Conservation (phyloP, 306 rosid genomes). For the Mimosa bimucronata region DNA sequence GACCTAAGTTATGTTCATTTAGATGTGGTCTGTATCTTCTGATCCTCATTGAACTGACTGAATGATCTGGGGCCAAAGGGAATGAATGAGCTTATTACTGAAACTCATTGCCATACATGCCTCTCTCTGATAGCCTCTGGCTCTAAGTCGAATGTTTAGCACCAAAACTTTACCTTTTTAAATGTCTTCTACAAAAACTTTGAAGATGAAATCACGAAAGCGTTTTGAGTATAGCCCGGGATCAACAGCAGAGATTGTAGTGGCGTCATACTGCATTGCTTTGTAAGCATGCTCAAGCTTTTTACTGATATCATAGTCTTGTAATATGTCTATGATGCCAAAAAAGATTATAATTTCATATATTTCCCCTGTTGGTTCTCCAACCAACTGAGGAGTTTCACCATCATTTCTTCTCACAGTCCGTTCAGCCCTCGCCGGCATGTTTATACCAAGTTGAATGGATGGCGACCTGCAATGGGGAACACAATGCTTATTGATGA, state of each 20-base stretch:
- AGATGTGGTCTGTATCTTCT: conserved; percentile 3
- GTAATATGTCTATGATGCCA: conserved; percentile 91
- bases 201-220: conserved; percentile 93
- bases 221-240: conserved; percentile 92
- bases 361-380: conserved; percentile 86
- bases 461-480: conserved; percentile 58
- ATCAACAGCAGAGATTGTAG: conserved; percentile 95
- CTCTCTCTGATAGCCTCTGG: conserved; percentile 41
- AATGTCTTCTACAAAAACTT: conserved; percentile 86
- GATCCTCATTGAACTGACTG: conserved; percentile 9
- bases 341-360: conserved; percentile 79
- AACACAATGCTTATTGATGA: conserved; percentile 3
- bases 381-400: conserved; percentile 83
- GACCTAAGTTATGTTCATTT: neutral
- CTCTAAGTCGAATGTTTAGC: conserved; percentile 45
- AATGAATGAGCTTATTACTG: conserved; percentile 35
- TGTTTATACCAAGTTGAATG: conserved; percentile 74
- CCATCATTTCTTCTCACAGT: conserved; percentile 58
- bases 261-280: conserved; percentile 84
- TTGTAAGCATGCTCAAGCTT: conserved; percentile 99
- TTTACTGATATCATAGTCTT: conserved; percentile 94
- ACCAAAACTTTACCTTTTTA: conserved; percentile 53
- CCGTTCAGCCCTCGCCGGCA: conserved; percentile 86
- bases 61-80: conserved; percentile 29
- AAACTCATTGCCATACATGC: conserved; percentile 32